Evolutionary conservation across 257 asterid genomes (phyloP).

Genomic region (Salvia splendens): DNA sequence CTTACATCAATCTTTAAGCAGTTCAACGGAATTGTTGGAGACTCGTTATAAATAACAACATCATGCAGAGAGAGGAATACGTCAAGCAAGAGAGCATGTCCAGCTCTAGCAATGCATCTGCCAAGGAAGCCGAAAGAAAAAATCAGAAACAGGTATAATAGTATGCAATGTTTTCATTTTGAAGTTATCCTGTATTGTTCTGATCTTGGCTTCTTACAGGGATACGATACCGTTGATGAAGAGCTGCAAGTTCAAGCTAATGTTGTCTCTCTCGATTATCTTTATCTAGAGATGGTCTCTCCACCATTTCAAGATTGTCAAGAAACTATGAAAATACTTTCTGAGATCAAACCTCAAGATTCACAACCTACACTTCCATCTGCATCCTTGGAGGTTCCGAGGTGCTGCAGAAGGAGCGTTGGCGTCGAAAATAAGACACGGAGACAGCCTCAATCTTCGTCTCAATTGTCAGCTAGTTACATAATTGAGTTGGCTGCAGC

Average conservation of each 20-base stretch:
- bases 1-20: not conserved
- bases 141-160: constrained; percentile 1
- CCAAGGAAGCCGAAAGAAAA: not conserved
- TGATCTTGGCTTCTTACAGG: constrained; percentile 2
- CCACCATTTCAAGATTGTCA: constrained; percentile 25
- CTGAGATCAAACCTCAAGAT: constrained; percentile 8
- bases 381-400: constrained; percentile 42
- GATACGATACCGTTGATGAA: constrained; percentile 1
- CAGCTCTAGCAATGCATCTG: constrained; percentile 11
- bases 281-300: constrained; percentile 24
- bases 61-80: not conserved
- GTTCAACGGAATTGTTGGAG: not conserved
- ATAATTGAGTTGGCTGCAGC: constrained; percentile 51
- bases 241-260: constrained; percentile 5
- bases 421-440: constrained; percentile 23
- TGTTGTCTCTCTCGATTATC: constrained; percentile 7
- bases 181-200: not conserved
- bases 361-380: constrained; percentile 30
- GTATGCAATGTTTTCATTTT: not conserved
- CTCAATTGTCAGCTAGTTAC: constrained; percentile 26
- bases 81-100: not conserved
- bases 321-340: constrained; percentile 3
- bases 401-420: constrained; percentile 29
- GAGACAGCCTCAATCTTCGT: not conserved
- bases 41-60: not conserved